These are phyloP conservation scores for Penicillium vulpinum DNA, from an alignment of 2,329 filamentous ascomycete species.

Conservation along the genomic window DNA sequence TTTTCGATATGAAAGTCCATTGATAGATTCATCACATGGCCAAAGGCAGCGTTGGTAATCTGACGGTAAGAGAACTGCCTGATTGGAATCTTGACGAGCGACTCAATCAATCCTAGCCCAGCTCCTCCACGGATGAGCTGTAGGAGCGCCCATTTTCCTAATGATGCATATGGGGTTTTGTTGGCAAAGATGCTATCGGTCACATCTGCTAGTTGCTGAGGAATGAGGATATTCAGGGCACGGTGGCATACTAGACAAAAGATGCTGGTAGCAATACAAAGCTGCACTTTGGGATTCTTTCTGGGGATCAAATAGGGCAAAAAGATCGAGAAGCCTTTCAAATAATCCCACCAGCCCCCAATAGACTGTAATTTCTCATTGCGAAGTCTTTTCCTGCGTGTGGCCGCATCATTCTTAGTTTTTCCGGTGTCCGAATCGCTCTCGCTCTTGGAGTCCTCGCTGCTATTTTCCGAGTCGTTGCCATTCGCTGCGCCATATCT, in stretches of 20 bases:
- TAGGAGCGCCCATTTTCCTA: slow-evolving; percentile 7
- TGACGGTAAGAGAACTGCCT: slow-evolving; percentile 58
- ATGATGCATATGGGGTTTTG: slow-evolving; percentile 4
- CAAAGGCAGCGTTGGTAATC: slow-evolving; percentile 61
- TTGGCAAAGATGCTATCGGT: slow-evolving; percentile 10
- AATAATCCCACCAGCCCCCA: slow-evolving; percentile 7
- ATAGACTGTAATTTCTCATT: slow-evolving; percentile 2
- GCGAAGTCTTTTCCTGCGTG: slow-evolving; percentile 5
- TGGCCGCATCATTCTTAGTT: not conserved
- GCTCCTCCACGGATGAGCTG: slow-evolving; percentile 5
- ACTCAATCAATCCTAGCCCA: not conserved
- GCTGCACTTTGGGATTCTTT: slow-evolving; percentile 5
- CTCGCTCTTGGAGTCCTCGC: slow-evolving; percentile 2
- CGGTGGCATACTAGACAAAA: slow-evolving; percentile 4
- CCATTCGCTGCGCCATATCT: slow-evolving; percentile 4
- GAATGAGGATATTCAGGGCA: slow-evolving; percentile 7
- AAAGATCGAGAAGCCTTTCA: slow-evolving; percentile 9
- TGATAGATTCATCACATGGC: slow-evolving; percentile 65
- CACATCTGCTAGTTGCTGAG: slow-evolving; percentile 8
- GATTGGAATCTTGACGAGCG: slow-evolving; percentile 44
- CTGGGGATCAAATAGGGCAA: slow-evolving; percentile 7
- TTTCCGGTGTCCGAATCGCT: slow-evolving; percentile 3
- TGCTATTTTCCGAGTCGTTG: slow-evolving; percentile 2
- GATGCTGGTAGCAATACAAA: slow-evolving; percentile 2
- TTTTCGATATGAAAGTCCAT: slow-evolving; percentile 69